Conservation (phyloP, 2,329 filamentous ascomycete genomes). For the Stachybotrys chlorohalonatus region DNA sequence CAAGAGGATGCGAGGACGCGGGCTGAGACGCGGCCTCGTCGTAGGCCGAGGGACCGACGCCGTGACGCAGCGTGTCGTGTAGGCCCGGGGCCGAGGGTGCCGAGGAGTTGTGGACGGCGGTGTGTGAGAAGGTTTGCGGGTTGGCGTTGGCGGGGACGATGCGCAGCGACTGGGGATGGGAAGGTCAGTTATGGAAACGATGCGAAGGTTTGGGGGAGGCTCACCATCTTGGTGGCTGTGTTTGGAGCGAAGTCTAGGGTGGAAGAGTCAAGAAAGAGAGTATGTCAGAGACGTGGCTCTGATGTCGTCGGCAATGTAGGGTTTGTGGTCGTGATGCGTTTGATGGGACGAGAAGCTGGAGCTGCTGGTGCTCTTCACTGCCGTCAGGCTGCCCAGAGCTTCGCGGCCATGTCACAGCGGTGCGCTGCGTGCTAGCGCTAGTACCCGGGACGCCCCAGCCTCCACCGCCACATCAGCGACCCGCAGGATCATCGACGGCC, state of each 20-base stretch:
- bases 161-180: constrained; percentile 63
- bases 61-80: constrained; percentile 85
- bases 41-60: constrained; percentile 58
- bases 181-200: neutral
- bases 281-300: no score
- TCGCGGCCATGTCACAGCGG: constrained; percentile 10
- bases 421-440: neutral
- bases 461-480: neutral
- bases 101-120: constrained; percentile 44
- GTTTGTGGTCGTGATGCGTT: neutral
- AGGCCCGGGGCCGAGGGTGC: constrained; percentile 89
- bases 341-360: constrained; percentile 4
- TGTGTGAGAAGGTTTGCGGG: constrained; percentile 57
- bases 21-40: constrained; percentile 36
- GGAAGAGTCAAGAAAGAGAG: no score
- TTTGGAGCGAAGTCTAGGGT: neutral
- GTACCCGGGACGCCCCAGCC: neutral
- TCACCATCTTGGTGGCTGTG: constrained; percentile 38
- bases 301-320: constrained; percentile 3
- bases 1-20: constrained; percentile 73
- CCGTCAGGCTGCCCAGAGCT: constrained; percentile 16
- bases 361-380: constrained; percentile 5
- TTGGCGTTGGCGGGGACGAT: constrained; percentile 68
- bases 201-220: constrained; percentile 10
- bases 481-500: neutral